Base-by-base conservation (phyloP, 441 rosid genomes). In the Gossypium schwendimanii region DNA sequence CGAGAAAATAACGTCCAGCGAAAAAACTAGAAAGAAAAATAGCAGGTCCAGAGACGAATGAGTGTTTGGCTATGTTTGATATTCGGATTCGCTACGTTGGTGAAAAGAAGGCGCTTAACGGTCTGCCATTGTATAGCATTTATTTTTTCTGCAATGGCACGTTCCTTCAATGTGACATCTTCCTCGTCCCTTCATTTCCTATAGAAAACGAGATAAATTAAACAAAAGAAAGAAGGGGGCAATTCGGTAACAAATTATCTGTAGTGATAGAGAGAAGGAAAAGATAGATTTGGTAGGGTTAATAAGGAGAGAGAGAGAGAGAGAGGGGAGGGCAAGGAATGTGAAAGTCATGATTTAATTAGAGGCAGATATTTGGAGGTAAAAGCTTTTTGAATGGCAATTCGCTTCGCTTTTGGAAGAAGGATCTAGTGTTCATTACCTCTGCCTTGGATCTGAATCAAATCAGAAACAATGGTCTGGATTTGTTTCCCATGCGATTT, bases 391-490 rank as follows among this genome's bases (percentile, higher is more conserved):
- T 31, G 1, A 50, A 67, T 67, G 71, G 36, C 73, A 71, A 53
- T 71, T 57, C 63, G 33, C 2, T 74, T 52, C 74, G 69, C 78
- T 41, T 81, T 76, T 52, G 26, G 47, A 33, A 41, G 24, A 20
- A 55, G 66, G 61, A 74, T 55, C 79, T 77, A 70, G 78, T 78
- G 78, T 72, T 76, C 44, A 65, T 54, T 73, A 57, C 58, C 66
- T 70, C 73, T 31, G 77, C 44, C 47, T 76, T 23, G 72, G 70
- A 73, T 77, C 83, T 69, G 69, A 75, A 73, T 76, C 79, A 62
- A 50, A 74, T 63, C 41, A 24, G 58, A 69, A 66, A 75, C 45
- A 69, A 83, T 83, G 89, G 85, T 82, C 24, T 15, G 28, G 23
- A 49, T 65, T 71, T 49, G 41, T 49, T 67, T 67, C 15, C 45